Conservation (phyloP, 371 early-diverging fungal species). For the Polyrhizophydium stewartii region DNA sequence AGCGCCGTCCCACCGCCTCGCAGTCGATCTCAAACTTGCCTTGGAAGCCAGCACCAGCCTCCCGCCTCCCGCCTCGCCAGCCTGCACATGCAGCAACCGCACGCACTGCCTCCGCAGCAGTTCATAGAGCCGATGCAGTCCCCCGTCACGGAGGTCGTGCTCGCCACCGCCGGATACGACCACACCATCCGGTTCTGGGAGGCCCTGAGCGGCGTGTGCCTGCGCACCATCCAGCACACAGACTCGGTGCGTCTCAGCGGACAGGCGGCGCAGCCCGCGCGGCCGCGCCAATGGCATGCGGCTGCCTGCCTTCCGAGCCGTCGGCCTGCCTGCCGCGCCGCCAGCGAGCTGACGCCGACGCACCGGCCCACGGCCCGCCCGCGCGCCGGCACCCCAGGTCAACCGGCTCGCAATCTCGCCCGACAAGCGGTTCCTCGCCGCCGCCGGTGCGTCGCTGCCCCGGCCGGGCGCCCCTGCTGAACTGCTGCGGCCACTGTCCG, state of each 20-base stretch:
- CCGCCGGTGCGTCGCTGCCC: slow-evolving; percentile 65
- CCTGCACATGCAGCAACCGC: background rate
- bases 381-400: slow-evolving; percentile 68
- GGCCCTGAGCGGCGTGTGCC: slow-evolving; percentile 89
- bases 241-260: slow-evolving; percentile 67
- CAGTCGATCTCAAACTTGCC: too few relatives aligned
- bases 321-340: too few relatives aligned
- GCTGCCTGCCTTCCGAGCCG: background rate
- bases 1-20: too few relatives aligned
- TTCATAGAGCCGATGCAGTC: background rate
- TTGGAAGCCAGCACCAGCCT: too few relatives aligned
- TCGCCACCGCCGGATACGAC: slow-evolving; percentile 94
- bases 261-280: too few relatives aligned
- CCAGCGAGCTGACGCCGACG: too few relatives aligned
- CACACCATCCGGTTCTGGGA: slow-evolving; percentile 98
- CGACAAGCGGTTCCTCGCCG: slow-evolving; percentile 89
- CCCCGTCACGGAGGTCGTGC: slow-evolving; percentile 58
- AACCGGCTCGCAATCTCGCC: slow-evolving; percentile 90
- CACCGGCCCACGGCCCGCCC: background rate
- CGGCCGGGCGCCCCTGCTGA: background rate
- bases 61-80: background rate
- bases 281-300: too few relatives aligned
- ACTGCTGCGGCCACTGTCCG: too few relatives aligned
- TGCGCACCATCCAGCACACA: slow-evolving; percentile 89
- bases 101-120: background rate